Evolutionary conservation across 495 filamentous ascomycete genomes (phyloP).

Genomic region (Talaromyces wortmannii): DNA sequence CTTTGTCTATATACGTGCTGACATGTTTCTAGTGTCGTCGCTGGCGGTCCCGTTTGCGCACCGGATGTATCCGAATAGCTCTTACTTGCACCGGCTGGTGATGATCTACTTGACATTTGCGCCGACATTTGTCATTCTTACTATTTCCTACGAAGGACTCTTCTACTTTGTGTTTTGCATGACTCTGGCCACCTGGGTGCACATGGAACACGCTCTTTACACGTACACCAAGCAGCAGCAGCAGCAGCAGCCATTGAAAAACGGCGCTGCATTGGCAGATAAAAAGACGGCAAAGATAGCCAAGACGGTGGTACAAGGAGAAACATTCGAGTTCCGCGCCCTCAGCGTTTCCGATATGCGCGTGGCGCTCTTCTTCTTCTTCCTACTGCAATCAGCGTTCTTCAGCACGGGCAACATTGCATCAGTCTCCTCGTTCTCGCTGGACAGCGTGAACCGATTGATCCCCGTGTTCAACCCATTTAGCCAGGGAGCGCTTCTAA

Average conservation of each 20-base stretch:
- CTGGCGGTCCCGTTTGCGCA: slow-evolving; percentile 77
- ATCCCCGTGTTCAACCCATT: slow-evolving; percentile 93
- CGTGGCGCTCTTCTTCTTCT: slow-evolving; percentile 89
- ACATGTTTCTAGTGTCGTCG: slow-evolving; percentile 51
- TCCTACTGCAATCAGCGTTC: slow-evolving; percentile 89
- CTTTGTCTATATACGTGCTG: not conserved
- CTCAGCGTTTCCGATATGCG: slow-evolving; percentile 77
- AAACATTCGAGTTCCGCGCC: slow-evolving; percentile 53
- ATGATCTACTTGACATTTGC: slow-evolving; percentile 91
- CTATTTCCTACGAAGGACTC: slow-evolving; percentile 94
- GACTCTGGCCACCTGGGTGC: slow-evolving; percentile 82
- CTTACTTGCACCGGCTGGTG: slow-evolving; percentile 86
- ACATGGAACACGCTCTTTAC: slow-evolving; percentile 77
- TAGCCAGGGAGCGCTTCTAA: slow-evolving; percentile 77
- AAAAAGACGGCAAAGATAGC: slow-evolving; percentile 9
- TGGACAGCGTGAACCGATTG: slow-evolving; percentile 87
- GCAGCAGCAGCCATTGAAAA: slow-evolving; percentile 17
- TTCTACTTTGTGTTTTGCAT: slow-evolving; percentile 91
- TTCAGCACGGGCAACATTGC: slow-evolving; percentile 97
- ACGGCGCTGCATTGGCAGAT: not conserved
- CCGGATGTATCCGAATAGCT: slow-evolving; percentile 69
- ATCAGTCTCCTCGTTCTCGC: slow-evolving; percentile 87
- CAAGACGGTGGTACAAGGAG: slow-evolving; percentile 18
- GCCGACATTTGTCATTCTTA: slow-evolving; percentile 91
- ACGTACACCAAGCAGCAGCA: slow-evolving; percentile 25